A percentile compares a stretch with the other conserved stretches of the same genome.
Conservation (phyloP, 768 basidiomycete species). For the Tricholoma sp. region DNA sequence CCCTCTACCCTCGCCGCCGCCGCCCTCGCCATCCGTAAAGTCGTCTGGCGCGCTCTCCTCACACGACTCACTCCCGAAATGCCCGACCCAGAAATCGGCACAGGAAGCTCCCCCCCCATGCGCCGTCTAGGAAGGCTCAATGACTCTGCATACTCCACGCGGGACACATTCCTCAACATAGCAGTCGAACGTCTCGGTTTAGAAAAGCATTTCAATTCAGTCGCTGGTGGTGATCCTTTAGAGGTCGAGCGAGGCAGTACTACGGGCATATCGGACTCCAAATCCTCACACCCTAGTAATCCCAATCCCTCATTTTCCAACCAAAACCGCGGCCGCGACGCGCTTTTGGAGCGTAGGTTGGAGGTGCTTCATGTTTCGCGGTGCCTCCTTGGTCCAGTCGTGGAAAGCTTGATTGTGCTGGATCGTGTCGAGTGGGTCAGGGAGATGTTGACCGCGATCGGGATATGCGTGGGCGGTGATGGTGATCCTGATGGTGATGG, state of each 20-base stretch:
- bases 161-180: constrained; percentile 38
- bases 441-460: constrained; percentile 27
- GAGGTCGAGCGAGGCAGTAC: background rate
- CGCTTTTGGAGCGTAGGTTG: background rate
- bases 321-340: background rate
- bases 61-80: constrained; percentile 35
- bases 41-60: constrained; percentile 47
- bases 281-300: background rate
- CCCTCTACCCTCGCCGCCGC: too few relatives aligned
- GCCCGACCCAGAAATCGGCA: constrained; percentile 6
- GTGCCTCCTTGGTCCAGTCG: constrained; percentile 46
- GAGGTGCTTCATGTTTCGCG: background rate
- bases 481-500: constrained; percentile 1
- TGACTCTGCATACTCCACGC: constrained; percentile 13
- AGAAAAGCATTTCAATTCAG: background rate
- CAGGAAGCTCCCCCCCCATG: constrained; percentile 35
- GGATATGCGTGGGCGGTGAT: background rate
- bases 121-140: constrained; percentile 4
- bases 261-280: background rate
- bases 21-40: constrained; percentile 55
- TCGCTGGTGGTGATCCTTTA: background rate
- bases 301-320: background rate
- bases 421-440: constrained; percentile 59
- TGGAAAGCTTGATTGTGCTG: constrained; percentile 60
- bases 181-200: constrained; percentile 11